Evolutionary conservation across 139 green algal species (phyloP).

Genomic region (Pleodorina starrii): DNA sequence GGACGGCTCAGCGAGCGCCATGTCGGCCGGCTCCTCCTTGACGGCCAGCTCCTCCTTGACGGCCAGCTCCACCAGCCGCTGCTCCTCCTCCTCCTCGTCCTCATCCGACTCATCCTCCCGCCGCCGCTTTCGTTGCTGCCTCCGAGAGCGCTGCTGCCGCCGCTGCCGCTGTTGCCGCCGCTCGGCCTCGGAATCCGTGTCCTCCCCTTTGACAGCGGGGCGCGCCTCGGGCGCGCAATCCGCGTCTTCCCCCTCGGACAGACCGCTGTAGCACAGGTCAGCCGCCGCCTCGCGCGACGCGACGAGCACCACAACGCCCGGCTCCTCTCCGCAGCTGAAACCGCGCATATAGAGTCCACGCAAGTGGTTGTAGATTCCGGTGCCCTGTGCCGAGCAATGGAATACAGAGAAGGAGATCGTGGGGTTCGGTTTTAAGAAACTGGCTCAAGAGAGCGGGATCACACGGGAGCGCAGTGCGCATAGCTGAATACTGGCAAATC

Average conservation of each 20-base stretch:
- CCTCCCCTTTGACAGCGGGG: not conserved
- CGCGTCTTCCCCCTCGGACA: not conserved
- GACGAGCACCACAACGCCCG: constrained; percentile 35
- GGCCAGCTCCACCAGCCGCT: too few species aligned
- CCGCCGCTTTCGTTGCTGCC: constrained; percentile 1
- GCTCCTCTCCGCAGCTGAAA: constrained; percentile 13
- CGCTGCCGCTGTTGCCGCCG: constrained; percentile 1
- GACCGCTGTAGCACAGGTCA: constrained; percentile 2
- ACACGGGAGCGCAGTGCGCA: too few species aligned
- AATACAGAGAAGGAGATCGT: too few species aligned
- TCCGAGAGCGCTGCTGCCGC: not conserved
- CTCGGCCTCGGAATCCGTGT: not conserved
- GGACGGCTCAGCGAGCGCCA: not conserved
- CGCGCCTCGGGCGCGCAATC: not conserved
- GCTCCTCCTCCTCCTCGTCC: not conserved
- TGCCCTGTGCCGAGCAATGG: constrained; percentile 39
- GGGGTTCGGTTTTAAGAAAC: too few species aligned
- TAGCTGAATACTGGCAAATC: too few species aligned
- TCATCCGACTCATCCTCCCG: not conserved
- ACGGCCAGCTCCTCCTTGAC: too few species aligned
- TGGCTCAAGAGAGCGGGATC: too few species aligned
- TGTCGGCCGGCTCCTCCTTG: not conserved
- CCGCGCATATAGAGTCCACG: constrained; percentile 44
- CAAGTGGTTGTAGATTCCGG: constrained; percentile 45
- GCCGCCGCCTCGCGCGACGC: not conserved